Base-by-base conservation (phyloP, 202 grass and related monocot genomes). In the Carex arenaria region DNA sequence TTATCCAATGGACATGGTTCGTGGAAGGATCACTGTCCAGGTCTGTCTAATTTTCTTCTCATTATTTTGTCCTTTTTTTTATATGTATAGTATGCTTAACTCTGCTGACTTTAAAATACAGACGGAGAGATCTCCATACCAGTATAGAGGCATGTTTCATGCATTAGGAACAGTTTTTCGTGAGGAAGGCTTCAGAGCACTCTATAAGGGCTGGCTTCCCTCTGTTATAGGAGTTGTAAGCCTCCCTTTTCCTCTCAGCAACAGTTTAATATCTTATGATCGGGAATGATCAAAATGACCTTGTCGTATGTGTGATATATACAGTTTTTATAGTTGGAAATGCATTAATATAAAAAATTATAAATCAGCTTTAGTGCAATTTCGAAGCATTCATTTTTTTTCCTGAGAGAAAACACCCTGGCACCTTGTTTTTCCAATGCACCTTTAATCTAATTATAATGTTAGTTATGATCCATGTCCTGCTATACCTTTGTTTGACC, bases 1-100 rank as follows among this genome's bases (percentile, higher is more conserved):
- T 79, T 99, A 99, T 85, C 96, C 96, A 0, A 99, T 99, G 96
- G 96, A 99, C 86, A 99, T 99, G 96, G 96, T 99, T 81, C 92
- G 96, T 67, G 96, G 96, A 66, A 87, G 96, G 85, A 99, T 99
- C 78, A 99, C 96, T 10, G 93, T 99, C 55, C 96, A 99, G 96
- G 96, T 99, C 69, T 42, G n/a, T 31, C 22, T 88, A 4, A 54
- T 57, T 45, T 61, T 56, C 51, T 81, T 72, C 64, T 17, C 36
- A 7, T 7, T 67, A 9, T 55, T 57, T 28, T 19, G 23, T 3
- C 7, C 18, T 40, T 47, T 10, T 13, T 47, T 2, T 85, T 63
- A 49, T 49, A 66, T 75, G 13, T 64, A 52, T 7, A 70, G 18
- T 14, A 70, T 38, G 23, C 36, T 31, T 26, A 69, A 32, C 83